Evolutionary conservation across 1,139 yeast genomes (phyloP).

Genomic region (Geotrichum restrictum): DNA sequence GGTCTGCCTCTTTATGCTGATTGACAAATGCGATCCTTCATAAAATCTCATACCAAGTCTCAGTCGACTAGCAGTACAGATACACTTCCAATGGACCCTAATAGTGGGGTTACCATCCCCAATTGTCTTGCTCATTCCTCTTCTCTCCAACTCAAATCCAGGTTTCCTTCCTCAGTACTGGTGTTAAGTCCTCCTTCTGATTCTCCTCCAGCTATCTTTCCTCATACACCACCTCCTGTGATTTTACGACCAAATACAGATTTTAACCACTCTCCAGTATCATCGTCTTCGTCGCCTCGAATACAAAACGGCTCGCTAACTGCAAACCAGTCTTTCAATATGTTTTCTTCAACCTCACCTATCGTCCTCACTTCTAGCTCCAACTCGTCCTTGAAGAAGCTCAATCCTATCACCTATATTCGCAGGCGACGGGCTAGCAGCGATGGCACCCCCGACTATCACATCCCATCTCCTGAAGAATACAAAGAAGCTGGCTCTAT

Average conservation of each 20-base stretch:
- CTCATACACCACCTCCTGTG: neutral
- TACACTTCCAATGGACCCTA: neutral
- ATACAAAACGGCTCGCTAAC: neutral
- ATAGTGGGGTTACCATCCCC: neutral
- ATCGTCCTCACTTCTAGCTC: slow-evolving; percentile 4
- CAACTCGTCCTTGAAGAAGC: slow-evolving; percentile 28
- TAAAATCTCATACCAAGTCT: slow-evolving; percentile 27
- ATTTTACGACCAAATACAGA: neutral
- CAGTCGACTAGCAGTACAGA: slow-evolving; percentile 22
- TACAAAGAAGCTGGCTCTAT: slow-evolving; percentile 35
- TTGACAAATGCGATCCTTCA: slow-evolving; percentile 28
- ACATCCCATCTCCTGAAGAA: slow-evolving; percentile 21
- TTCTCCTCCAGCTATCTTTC: neutral
- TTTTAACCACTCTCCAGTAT: neutral
- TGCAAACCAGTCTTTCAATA: neutral
- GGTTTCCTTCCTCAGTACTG: neutral
- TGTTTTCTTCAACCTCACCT: neutral
- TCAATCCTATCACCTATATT: slow-evolving; percentile 30
- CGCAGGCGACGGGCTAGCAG: slow-evolving; percentile 18
- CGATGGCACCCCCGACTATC: slow-evolving; percentile 6
- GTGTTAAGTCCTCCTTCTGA: neutral
- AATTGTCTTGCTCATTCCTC: too few relatives aligned
- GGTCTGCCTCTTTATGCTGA: neutral
- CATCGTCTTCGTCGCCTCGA: neutral
- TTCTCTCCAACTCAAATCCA: neutral